Conservation (phyloP, 306 rosid species). For the Cotoneaster glaucophyllus region DNA sequence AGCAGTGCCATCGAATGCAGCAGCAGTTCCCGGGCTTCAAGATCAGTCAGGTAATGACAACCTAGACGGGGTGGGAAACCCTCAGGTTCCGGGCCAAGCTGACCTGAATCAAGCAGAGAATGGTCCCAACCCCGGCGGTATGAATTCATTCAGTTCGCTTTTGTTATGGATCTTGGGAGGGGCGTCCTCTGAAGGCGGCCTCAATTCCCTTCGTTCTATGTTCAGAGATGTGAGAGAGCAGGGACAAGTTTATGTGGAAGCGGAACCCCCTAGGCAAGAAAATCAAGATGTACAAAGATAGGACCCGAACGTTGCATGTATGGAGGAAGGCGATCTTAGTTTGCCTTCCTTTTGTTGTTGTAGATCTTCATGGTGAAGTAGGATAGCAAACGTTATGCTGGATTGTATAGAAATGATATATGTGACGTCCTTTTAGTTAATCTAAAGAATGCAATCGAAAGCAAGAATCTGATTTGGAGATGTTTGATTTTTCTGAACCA, state of each 20-base stretch:
- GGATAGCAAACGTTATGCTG: not conserved
- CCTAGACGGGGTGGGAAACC: slow-evolving; percentile 35
- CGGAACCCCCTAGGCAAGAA: slow-evolving; percentile 40
- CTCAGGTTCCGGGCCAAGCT: slow-evolving; percentile 47
- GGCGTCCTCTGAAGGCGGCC: slow-evolving; percentile 87
- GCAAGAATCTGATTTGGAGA: not conserved
- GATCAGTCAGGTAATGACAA: slow-evolving; percentile 39
- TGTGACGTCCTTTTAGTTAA: not conserved
- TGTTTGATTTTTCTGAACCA: too few species aligned
- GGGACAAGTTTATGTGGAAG: slow-evolving; percentile 60
- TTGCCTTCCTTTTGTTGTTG: not conserved
- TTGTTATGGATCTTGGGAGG: slow-evolving; percentile 87
- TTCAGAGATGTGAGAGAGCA: slow-evolving; percentile 89
- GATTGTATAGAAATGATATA: slow-evolving; percentile 25
- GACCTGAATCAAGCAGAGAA: slow-evolving; percentile 52
- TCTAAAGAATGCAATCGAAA: slow-evolving; percentile 14
- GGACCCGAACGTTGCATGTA: slow-evolving; percentile 1
- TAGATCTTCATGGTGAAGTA: not conserved
- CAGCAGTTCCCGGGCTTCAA: slow-evolving; percentile 33
- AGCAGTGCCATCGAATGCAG: slow-evolving; percentile 31
- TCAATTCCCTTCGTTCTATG: slow-evolving; percentile 73
- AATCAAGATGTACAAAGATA: slow-evolving; percentile 38
- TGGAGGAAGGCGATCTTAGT: not conserved
- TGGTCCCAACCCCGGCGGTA: slow-evolving; percentile 62
- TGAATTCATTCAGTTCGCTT: slow-evolving; percentile 78